These are phyloP conservation scores for Plantago elongata DNA, from an alignment of 257 asterid genomes.

Conservation along the genomic window DNA sequence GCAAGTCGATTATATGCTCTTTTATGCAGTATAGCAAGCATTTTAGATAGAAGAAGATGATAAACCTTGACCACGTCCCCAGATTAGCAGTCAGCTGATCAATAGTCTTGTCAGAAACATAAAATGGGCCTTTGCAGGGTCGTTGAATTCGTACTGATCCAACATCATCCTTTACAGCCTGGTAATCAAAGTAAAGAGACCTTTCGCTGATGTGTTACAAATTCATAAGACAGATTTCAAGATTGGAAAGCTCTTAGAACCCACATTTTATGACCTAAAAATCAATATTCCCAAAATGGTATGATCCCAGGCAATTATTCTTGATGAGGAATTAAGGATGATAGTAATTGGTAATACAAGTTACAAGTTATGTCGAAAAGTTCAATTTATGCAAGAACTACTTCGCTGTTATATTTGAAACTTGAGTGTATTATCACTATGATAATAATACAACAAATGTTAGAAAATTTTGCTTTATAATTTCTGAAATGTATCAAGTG, in stretches of 20 bases:
- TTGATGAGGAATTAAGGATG: too few species aligned
- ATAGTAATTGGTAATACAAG: too few species aligned
- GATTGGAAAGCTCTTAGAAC: not conserved
- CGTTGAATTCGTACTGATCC: slow-evolving; percentile 86
- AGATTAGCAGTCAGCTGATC: slow-evolving; percentile 93
- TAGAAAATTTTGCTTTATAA: too few species aligned
- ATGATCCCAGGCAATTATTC: too few species aligned
- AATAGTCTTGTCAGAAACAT: slow-evolving; percentile 77
- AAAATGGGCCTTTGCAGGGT: slow-evolving; percentile 94
- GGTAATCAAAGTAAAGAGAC: slow-evolving; percentile 17
- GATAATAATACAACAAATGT: too few species aligned
- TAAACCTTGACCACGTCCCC: slow-evolving; percentile 97
- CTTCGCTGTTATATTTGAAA: too few species aligned
- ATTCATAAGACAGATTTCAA: slow-evolving; percentile 4
- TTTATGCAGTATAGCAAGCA: not conserved
- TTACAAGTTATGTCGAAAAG: too few species aligned
- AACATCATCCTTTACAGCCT: slow-evolving; percentile 91
- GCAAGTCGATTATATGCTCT: not conserved
- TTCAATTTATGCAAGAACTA: too few species aligned
- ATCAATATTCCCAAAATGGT: too few species aligned
- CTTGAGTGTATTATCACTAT: too few species aligned
- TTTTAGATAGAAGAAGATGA: slow-evolving; percentile 11
- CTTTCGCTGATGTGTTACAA: slow-evolving; percentile 20
- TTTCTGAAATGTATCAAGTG: too few species aligned
- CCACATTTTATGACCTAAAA: too few species aligned